A percentile compares a stretch with the other conserved stretches of the same genome.
Conservation (phyloP, 176 grass and related monocot species). For the Aegilops longissima region DNA sequence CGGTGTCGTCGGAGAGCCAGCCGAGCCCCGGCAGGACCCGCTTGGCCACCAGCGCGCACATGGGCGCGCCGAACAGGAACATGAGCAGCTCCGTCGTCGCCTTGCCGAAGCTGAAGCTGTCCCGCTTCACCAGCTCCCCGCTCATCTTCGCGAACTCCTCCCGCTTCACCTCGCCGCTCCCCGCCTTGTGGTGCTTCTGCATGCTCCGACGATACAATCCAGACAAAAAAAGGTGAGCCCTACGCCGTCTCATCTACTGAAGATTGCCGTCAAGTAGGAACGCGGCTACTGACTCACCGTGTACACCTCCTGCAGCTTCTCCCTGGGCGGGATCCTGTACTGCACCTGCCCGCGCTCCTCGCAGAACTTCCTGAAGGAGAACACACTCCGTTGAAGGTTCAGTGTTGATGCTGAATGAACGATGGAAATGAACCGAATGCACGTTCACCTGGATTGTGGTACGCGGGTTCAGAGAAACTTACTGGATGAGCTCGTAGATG, state of each 20-base stretch:
- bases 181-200: constrained; percentile 26
- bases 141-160: constrained; percentile 43
- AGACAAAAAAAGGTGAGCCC: too few relatives aligned
- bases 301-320: background rate
- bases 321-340: constrained; percentile 36
- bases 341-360: constrained; percentile 50
- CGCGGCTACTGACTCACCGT: background rate
- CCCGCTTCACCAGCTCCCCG: constrained; percentile 7
- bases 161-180: background rate
- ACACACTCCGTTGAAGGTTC: background rate
- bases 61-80: constrained; percentile 47
- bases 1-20: constrained; percentile 55
- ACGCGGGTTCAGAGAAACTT: constrained; percentile 8
- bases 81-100: background rate
- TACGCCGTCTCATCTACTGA: too few relatives aligned
- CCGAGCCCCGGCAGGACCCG: constrained; percentile 49
- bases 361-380: constrained; percentile 43
- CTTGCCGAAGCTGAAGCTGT: constrained; percentile 45
- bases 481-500: constrained; percentile 59
- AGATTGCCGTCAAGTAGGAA: too few relatives aligned
- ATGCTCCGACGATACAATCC: too few relatives aligned
- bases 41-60: constrained; percentile 33
- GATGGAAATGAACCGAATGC: background rate
- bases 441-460: too few relatives aligned
- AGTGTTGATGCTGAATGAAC: background rate